Conservation (phyloP, 805 yeast genomes). For the Jamesozyma lodderae region DNA sequence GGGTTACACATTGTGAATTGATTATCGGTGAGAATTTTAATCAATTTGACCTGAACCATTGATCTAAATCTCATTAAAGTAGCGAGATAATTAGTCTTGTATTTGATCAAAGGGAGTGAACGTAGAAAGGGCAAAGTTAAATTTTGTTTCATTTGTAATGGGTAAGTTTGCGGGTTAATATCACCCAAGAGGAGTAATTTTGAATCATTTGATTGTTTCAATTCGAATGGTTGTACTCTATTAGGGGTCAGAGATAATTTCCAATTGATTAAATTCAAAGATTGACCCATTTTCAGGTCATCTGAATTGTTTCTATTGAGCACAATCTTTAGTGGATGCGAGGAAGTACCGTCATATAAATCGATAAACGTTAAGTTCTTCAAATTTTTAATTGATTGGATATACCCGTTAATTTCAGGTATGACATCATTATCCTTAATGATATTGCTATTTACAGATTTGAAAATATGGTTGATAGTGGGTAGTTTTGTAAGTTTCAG, state of each 20-base stretch:
- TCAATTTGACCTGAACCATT: slow-evolving; percentile 42
- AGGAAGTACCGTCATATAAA: slow-evolving; percentile 66
- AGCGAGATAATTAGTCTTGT: slow-evolving; percentile 57
- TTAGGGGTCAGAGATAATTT: slow-evolving; percentile 15
- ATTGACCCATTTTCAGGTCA: slow-evolving; percentile 25
- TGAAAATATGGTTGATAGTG: slow-evolving; percentile 3
- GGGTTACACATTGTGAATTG: slow-evolving; percentile 70
- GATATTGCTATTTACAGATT: background rate
- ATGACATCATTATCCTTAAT: slow-evolving; percentile 11
- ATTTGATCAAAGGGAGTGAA: slow-evolving; percentile 65
- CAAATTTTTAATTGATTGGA: slow-evolving; percentile 59
- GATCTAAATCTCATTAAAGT: slow-evolving; percentile 70
- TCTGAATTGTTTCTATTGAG: slow-evolving; percentile 23
- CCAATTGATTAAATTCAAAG: slow-evolving; percentile 37
- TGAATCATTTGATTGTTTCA: slow-evolving; percentile 30
- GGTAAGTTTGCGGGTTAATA: slow-evolving; percentile 50
- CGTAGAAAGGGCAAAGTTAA: slow-evolving; percentile 56
- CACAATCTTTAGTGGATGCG: slow-evolving; percentile 46
- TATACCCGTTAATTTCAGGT: slow-evolving; percentile 52
- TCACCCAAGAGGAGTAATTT: slow-evolving; percentile 47
- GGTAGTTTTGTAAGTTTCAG: background rate
- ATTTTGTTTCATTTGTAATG: slow-evolving; percentile 78
- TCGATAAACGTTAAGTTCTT: slow-evolving; percentile 77
- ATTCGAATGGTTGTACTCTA: slow-evolving; percentile 44
- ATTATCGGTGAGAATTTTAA: slow-evolving; percentile 42